Conservation (phyloP, 352 stramenopile genomes). For the Globisporangium orthogonon region DNA sequence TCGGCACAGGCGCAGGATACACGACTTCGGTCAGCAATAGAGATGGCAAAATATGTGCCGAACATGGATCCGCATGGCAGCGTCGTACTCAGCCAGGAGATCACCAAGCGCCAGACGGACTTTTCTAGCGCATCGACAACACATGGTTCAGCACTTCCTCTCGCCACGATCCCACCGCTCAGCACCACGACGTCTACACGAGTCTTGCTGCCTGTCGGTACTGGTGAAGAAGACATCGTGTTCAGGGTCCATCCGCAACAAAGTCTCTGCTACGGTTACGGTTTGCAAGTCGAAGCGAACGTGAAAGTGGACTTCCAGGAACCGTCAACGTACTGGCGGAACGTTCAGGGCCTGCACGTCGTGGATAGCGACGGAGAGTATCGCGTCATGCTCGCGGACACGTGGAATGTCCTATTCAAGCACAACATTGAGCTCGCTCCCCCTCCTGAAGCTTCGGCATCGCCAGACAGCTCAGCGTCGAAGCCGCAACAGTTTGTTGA, state of each 20-base stretch:
- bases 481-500: conserved; percentile 16
- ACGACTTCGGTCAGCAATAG: not conserved
- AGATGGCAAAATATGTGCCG: conserved; percentile 14
- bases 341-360: conserved; percentile 33
- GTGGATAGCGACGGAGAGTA: conserved; percentile 40
- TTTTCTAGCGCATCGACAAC: not conserved
- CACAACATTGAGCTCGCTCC: conserved; percentile 34
- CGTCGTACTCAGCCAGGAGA: conserved; percentile 41
- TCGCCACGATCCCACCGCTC: conserved; percentile 9
- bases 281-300: conserved; percentile 44
- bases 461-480: not conserved
- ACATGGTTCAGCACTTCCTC: conserved; percentile 16
- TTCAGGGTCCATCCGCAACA: conserved; percentile 48
- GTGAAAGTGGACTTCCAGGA: conserved; percentile 32
- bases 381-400: conserved; percentile 28
- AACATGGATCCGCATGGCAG: conserved; percentile 39
- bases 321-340: conserved; percentile 39
- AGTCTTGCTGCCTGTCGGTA: conserved; percentile 17
- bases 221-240: conserved; percentile 14
- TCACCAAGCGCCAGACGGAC: not conserved
- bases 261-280: conserved; percentile 47
- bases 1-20: conserved; percentile 9
- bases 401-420: conserved; percentile 65
- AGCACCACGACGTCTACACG: conserved; percentile 27
- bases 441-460: not conserved